Base-by-base conservation (phyloP, 2,329 filamentous ascomycete genomes). In the Penicillium sp. region DNA sequence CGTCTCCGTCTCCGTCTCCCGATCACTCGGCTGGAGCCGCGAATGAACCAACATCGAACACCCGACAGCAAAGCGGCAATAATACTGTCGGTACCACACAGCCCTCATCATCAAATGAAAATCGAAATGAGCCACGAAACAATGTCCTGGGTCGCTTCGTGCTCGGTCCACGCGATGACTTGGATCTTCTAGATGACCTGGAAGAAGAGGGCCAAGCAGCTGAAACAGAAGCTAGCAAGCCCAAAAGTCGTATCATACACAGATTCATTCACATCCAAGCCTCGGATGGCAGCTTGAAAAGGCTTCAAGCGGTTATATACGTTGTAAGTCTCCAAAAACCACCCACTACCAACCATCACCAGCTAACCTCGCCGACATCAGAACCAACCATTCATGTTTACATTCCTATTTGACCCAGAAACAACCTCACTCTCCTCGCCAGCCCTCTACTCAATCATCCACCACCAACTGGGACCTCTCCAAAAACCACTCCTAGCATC, bases 341-440 rank as follows among this genome's bases (percentile, higher is more conserved):
- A 4, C 2, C 4, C 8, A 14, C 37, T 31, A 11, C 33, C 4
- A n/a, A n/a, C 6, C 14, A 18, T 11, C 51, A n/a, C 6, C 14
- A 18, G 13, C 51, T 53, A 49, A 65, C n/a, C 62, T 43, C 55
- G 26, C 23, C 62, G 53, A 28, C n/a, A 16, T 13, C 59, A 74
- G 68, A 69, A 77, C 55, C 75, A 75, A 69, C 79, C 79, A n/a
- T 81, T 81, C 56, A 76, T 81, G 58, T 81, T 79, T 59, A 76
- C 77, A 5, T 80, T 81, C 55, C 69, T 81, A 19, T 80, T 80
- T 59, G 73, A 79, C 44, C 66, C 73, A 5, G 64, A 73, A 43
- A 77, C 77, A 8, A 66, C 74, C 6, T 69, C 71, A 31, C 66
- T 81, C 16, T 65, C 70, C 5, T 71, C 74, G 11, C 71, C 74